phyloP scores from a whole-genome alignment of 164 flowering plant species.

The Liriodendron chinense region DNA sequence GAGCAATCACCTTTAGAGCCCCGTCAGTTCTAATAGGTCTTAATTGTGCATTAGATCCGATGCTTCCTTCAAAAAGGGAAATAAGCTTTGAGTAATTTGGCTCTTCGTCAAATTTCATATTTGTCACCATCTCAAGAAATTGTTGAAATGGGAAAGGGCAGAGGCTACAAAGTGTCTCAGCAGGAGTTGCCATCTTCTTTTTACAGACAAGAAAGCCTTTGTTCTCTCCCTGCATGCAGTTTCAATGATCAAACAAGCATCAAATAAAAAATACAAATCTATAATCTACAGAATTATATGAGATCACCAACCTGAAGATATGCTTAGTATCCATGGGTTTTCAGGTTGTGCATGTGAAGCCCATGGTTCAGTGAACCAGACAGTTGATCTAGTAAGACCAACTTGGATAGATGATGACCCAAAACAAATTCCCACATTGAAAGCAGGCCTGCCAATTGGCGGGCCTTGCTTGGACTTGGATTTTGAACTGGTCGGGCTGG shows the following conservation, averaged over 20 bases:
- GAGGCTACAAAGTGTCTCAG: conserved; percentile 75
- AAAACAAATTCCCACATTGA: no score
- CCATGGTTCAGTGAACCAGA: no score
- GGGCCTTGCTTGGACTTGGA: no score
- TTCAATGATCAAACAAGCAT: not conserved
- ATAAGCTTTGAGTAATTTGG: conserved; percentile 76
- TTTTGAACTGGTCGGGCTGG: no score
- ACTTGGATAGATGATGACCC: no score
- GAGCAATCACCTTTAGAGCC: conserved; percentile 59
- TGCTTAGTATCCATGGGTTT: no score
- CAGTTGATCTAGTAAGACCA: no score
- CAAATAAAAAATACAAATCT: no score
- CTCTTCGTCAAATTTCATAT: conserved; percentile 92
- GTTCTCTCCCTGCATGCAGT: conserved; percentile 66
- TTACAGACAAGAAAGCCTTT: conserved; percentile 86
- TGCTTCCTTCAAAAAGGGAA: conserved; percentile 61
- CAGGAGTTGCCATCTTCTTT: conserved; percentile 81
- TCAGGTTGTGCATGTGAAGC: no score
- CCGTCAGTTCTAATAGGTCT: conserved; percentile 81
- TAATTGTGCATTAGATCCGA: conserved; percentile 45
- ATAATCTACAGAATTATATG: no score
- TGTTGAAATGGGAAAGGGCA: conserved; percentile 72
- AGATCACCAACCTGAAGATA: not conserved
- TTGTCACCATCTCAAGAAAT: conserved; percentile 73
- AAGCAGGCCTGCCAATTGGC: no score